Percentiles rank a stretch among this genome's conserved stretches.
Conservation (phyloP, 2,329 filamentous ascomycete species). For the Penicillium sp. region DNA sequence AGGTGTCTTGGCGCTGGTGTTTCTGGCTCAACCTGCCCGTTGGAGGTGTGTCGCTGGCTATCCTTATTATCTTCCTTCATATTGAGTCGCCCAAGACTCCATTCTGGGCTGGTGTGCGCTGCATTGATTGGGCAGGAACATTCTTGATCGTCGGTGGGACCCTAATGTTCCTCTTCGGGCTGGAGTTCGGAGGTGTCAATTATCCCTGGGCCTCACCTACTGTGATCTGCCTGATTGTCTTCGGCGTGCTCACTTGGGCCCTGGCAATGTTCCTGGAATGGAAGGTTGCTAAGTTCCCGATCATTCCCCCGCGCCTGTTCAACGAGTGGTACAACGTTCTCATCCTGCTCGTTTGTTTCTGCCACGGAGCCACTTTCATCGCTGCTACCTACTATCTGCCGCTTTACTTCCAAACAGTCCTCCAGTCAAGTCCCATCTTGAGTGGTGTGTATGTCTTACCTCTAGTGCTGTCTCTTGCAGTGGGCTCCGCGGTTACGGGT, state of each 20-base stretch:
- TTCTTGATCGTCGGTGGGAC: conserved; percentile 70
- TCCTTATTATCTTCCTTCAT: conserved; percentile 60
- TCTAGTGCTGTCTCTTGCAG: conserved; percentile 64
- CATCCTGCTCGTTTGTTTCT: conserved; percentile 64
- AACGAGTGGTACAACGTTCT: conserved; percentile 63
- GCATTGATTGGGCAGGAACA: conserved; percentile 64
- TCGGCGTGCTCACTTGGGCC: conserved; percentile 62
- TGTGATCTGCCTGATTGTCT: conserved; percentile 74
- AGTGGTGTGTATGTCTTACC: conserved; percentile 74
- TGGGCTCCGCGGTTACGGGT: conserved; percentile 60
- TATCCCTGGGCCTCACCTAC: conserved; percentile 73
- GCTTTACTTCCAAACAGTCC: conserved; percentile 77
- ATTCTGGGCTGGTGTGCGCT: conserved; percentile 55
- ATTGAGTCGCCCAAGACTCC: conserved; percentile 61
- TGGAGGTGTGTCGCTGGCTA: conserved; percentile 58
- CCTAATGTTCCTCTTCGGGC: conserved; percentile 79
- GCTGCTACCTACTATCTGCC: conserved; percentile 76
- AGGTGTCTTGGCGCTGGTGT: conserved; percentile 60
- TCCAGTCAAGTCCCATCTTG: conserved; percentile 65
- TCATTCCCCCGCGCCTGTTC: conserved; percentile 75
- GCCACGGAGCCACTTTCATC: conserved; percentile 76
- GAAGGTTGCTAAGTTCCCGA: conserved; percentile 69
- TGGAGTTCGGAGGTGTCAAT: conserved; percentile 76
- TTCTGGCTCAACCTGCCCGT: conserved; percentile 63
- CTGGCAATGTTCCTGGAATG: conserved; percentile 72